These are phyloP conservation scores for Trifolium subterraneum DNA, from an alignment of 306 rosid species.

Conservation along the genomic window DNA sequence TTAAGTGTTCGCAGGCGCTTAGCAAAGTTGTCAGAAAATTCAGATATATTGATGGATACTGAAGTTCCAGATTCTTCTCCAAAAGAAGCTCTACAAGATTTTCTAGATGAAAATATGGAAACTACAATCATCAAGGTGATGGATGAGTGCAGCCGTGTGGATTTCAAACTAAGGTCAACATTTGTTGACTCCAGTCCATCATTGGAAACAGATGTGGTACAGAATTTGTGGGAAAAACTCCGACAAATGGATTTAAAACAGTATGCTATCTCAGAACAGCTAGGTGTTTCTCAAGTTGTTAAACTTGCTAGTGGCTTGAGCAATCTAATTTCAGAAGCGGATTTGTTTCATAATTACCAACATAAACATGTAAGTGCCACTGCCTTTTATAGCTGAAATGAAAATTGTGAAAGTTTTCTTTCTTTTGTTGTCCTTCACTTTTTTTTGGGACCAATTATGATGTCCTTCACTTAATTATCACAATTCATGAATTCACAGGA, in stretches of 20 bases:
- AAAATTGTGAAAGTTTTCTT: constrained; percentile 29
- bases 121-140: constrained; percentile 55
- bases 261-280: constrained; percentile 53
- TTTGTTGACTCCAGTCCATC: constrained; percentile 47
- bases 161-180: constrained; percentile 50
- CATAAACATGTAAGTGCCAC: constrained; percentile 55
- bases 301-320: constrained; percentile 63
- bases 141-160: constrained; percentile 94
- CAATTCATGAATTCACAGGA: constrained; percentile 62
- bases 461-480: constrained; percentile 31
- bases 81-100: constrained; percentile 52
- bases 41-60: constrained; percentile 46
- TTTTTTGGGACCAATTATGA: too few species aligned
- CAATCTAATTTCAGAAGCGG: constrained; percentile 72
- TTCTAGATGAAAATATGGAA: constrained; percentile 53
- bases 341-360: constrained; percentile 55
- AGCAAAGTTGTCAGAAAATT: constrained; percentile 35
- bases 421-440: not conserved
- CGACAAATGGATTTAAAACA: constrained; percentile 60
- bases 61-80: constrained; percentile 50
- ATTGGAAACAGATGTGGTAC: constrained; percentile 53
- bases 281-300: constrained; percentile 53
- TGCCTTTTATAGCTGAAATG: constrained; percentile 26
- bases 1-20: constrained; percentile 36
- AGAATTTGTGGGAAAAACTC: constrained; percentile 65